Conservation (phyloP, 2,329 filamentous ascomycete genomes). For the Fusarium siculi region DNA sequence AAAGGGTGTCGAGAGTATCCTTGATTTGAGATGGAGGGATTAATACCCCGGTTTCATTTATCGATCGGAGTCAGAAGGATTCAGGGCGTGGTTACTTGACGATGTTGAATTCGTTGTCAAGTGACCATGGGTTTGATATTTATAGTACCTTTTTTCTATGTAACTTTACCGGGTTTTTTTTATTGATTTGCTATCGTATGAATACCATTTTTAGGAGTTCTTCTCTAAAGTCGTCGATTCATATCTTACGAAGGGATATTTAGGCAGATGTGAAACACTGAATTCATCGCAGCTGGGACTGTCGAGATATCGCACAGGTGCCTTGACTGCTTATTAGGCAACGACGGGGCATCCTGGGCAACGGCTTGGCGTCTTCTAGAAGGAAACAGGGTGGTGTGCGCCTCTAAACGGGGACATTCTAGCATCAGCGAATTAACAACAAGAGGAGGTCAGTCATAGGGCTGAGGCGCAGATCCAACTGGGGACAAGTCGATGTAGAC, state of each 20-base stretch:
- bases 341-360: constrained; percentile 1
- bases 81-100: constrained; percentile 9
- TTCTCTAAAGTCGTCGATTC: background rate
- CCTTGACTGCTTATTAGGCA: constrained; percentile 18
- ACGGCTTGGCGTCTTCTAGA: constrained; percentile 24
- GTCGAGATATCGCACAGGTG: background rate
- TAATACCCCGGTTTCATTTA: constrained; percentile 29
- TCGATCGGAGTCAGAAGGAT: constrained; percentile 24
- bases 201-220: constrained; percentile 13
- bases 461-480: constrained; percentile 27
- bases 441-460: constrained; percentile 9
- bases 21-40: constrained; percentile 27
- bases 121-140: constrained; percentile 2
- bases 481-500: background rate
- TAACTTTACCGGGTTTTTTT: background rate
- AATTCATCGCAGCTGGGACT: background rate
- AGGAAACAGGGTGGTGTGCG: constrained; percentile 18
- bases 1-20: constrained; percentile 16
- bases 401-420: background rate
- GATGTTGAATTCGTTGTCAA: constrained; percentile 5
- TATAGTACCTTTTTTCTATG: constrained; percentile 10
- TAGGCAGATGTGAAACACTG: background rate
- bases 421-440: background rate
- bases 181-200: constrained; percentile 10
- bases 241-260: background rate